These are phyloP conservation scores for Glycine latifolia DNA, from an alignment of 306 rosid species.

Conservation along the genomic window DNA sequence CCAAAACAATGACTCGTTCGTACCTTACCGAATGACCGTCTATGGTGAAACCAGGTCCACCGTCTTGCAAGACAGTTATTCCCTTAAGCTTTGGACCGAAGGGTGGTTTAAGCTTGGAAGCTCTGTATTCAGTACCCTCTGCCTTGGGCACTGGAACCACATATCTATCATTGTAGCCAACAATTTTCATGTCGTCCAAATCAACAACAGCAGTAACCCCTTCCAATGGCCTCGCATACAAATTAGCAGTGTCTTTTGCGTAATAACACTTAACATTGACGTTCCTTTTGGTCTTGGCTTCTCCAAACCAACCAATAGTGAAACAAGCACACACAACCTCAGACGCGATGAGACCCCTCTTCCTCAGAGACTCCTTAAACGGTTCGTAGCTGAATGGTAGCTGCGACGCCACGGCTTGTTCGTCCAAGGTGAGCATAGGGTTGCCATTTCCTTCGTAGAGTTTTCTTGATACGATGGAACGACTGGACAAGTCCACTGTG, in stretches of 20 bases:
- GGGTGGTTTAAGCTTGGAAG: slow-evolving; percentile 46
- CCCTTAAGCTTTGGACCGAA: slow-evolving; percentile 50
- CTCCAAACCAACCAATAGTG: slow-evolving; percentile 51
- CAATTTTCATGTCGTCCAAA: slow-evolving; percentile 41
- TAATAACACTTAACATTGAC: slow-evolving; percentile 45
- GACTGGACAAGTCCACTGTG: slow-evolving; percentile 45
- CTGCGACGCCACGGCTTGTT: too few species aligned
- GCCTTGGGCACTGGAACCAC: slow-evolving; percentile 43
- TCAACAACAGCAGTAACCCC: slow-evolving; percentile 45
- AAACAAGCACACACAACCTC: slow-evolving; percentile 10
- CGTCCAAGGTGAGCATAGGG: slow-evolving; percentile 37
- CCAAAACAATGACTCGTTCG: too few species aligned
- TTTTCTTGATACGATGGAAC: slow-evolving; percentile 44
- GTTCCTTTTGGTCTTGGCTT: slow-evolving; percentile 18
- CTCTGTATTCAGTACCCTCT: slow-evolving; percentile 49
- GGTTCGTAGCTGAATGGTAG: slow-evolving; percentile 24
- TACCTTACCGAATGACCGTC: too few species aligned
- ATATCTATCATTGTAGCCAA: slow-evolving; percentile 35
- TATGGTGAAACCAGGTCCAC: too few species aligned
- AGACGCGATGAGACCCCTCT: slow-evolving; percentile 43
- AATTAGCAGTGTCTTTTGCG: slow-evolving; percentile 31
- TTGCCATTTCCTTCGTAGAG: slow-evolving; percentile 55
- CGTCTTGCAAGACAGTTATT: too few species aligned
- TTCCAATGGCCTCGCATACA: slow-evolving; percentile 44
- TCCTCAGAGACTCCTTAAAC: slow-evolving; percentile 36